phyloP scores from a whole-genome alignment of 2,329 filamentous ascomycete genomes.

The Colletotrichum ledebouriae region DNA sequence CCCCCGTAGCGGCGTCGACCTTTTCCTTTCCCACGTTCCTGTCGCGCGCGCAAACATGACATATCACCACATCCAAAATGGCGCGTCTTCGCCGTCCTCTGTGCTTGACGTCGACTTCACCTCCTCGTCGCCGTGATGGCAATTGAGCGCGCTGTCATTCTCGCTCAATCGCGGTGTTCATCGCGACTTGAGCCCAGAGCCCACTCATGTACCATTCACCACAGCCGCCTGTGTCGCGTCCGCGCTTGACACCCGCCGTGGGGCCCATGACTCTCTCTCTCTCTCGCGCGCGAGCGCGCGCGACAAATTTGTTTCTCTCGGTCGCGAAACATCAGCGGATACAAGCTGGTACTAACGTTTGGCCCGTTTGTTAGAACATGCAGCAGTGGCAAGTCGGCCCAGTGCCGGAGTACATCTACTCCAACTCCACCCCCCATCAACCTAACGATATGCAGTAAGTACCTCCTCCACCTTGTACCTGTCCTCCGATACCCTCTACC shows the following conservation, averaged over 20 bases:
- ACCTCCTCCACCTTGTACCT: slow-evolving; percentile 52
- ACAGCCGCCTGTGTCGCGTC: slow-evolving; percentile 34
- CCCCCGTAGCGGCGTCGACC: neutral
- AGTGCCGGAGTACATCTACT: slow-evolving; percentile 71
- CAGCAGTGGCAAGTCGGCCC: slow-evolving; percentile 73
- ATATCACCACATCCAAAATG: neutral
- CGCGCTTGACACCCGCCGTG: slow-evolving; percentile 26
- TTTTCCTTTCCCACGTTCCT: neutral
- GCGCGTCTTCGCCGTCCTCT: slow-evolving; percentile 3
- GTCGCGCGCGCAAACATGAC: slow-evolving; percentile 18
- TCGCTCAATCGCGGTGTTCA: neutral
- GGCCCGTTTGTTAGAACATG: slow-evolving; percentile 61
- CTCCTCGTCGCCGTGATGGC: neutral
- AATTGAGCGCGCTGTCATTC: neutral
- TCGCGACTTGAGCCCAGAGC: slow-evolving; percentile 8
- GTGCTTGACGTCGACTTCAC: neutral
- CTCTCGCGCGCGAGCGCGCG: neutral
- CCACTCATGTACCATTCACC: slow-evolving; percentile 30
- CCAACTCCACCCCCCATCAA: slow-evolving; percentile 65
- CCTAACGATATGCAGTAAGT: slow-evolving; percentile 72
- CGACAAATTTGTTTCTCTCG: slow-evolving; percentile 32
- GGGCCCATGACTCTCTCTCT: slow-evolving; percentile 36
- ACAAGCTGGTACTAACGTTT: slow-evolving; percentile 40
- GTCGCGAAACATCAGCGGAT: slow-evolving; percentile 33
- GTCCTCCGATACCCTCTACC: slow-evolving; percentile 19